phyloP scores from a whole-genome alignment of 1,284 basidiomycete species.

The Ganoderma sinense region DNA sequence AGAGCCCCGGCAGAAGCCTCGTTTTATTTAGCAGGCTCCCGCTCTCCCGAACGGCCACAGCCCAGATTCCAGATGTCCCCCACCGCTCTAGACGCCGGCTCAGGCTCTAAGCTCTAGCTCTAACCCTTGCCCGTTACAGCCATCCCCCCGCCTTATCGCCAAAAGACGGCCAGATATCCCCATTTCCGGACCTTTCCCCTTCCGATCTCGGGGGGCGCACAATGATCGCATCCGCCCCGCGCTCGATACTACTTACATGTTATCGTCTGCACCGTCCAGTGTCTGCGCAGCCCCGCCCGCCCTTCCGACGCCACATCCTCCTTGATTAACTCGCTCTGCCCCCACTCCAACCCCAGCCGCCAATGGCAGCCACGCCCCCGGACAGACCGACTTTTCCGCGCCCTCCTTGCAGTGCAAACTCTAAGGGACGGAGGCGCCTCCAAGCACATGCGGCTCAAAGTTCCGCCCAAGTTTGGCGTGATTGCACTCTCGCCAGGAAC shows the following conservation, averaged over 20 bases:
- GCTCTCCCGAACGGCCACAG: conserved; percentile 24
- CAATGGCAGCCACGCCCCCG: neutral
- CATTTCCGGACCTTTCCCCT: neutral
- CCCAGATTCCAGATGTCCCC: conserved; percentile 30
- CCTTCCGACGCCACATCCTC: neutral
- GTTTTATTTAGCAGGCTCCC: conserved; percentile 39
- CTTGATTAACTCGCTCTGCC: neutral
- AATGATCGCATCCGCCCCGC: neutral
- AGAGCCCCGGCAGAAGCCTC: conserved; percentile 30
- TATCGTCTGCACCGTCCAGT: neutral
- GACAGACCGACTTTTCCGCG: neutral
- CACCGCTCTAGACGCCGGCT: conserved; percentile 11
- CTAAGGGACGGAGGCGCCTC: conserved; percentile 1
- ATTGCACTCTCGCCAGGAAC: neutral
- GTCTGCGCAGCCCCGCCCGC: neutral
- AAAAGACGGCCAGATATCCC: neutral
- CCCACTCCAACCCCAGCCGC: neutral
- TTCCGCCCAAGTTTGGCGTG: neutral
- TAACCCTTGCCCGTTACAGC: neutral
- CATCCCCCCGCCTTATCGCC: conserved; percentile 3
- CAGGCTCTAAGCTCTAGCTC: too few relatives aligned
- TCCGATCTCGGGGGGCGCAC: neutral
- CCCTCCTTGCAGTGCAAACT: neutral
- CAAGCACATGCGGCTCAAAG: neutral
- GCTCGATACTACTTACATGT: too few relatives aligned